Base-by-base conservation (phyloP, 768 basidiomycete genomes). In the Agaricus sinodeliciosus region DNA sequence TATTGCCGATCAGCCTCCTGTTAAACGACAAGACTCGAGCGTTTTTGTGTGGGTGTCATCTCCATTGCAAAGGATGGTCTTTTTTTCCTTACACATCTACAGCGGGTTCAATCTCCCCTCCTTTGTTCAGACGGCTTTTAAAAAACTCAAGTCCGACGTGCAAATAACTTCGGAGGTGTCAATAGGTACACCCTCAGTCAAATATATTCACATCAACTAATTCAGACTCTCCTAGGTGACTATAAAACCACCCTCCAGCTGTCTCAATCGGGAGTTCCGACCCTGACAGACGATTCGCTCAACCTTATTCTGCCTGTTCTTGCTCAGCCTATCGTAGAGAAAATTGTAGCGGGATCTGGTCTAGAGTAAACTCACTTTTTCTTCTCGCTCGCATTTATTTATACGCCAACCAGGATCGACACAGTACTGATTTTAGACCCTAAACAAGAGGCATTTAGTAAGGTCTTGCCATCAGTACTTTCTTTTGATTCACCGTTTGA, bases 281-380 rank as follows among this genome's bases (percentile, higher is more conserved):
- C 79, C 15, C 61, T 66, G 22, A 88, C 87, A 0, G 87, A 87
- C 60, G 62, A 73, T 15, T 80, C 72, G 41, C 69, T 89, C 51
- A 71, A 84, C 56, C 64, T 84, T 34, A 79, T 89, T 48, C 70
- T 90, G 5, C 87, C 85, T 5, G 61, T 85, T 39, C 75, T 90
- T 53, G 87, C 87, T 0, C 72, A 79, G 48, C 87, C 87, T 3
- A 87, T 90, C 51, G 86, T 89, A 4, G 84, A 88, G 63, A 80
- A 78, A 56, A 75, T 89, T 51, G 83, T 89, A 39, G 71, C 75
- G 4, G 79, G 72, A 15, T 77, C 83, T 15, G 63, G 70, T 7
- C 64, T 88, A 45, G 76, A 79, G 84, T 56, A 54, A 3, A 42
- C 42, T 15, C 8, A 35, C 9, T 16, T 50, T 16, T n/a, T 16